phyloP scores from a whole-genome alignment of 108 stramenopile species.

The Pseudonitzschia pungens region DNA sequence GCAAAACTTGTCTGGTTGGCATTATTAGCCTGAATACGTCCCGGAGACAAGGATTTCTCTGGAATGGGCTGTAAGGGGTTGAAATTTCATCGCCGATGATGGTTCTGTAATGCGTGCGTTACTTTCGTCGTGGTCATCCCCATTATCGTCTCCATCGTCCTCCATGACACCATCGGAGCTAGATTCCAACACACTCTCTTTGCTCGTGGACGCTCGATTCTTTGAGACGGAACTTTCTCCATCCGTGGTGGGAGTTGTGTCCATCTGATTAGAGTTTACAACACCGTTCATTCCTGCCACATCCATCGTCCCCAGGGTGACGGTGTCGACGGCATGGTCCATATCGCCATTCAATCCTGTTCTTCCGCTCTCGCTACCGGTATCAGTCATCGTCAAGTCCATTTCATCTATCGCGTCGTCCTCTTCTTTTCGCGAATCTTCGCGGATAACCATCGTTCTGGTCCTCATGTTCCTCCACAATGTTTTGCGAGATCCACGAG shows the following conservation, averaged over 20 bases:
- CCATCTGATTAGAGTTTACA: not conserved
- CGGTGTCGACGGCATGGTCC: not conserved
- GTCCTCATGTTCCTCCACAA: not conserved
- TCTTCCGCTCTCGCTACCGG: not conserved
- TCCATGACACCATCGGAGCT: not conserved
- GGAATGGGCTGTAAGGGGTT: slow-evolving; percentile 17
- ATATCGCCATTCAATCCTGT: not conserved
- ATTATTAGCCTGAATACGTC: not conserved
- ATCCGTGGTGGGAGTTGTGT: not conserved
- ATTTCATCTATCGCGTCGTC: not conserved
- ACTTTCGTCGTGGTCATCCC: not conserved
- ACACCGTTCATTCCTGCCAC: not conserved
- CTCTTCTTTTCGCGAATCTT: slow-evolving; percentile 7
- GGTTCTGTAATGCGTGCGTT: slow-evolving; percentile 8
- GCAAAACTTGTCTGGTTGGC: not conserved
- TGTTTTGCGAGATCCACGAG: too few relatives aligned
- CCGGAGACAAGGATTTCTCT: not conserved
- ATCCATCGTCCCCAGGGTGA: slow-evolving; percentile 2
- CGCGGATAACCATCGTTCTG: slow-evolving; percentile 2
- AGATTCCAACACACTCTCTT: not conserved
- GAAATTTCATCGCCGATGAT: slow-evolving; percentile 17
- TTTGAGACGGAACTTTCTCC: not conserved
- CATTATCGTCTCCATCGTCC: slow-evolving; percentile 1
- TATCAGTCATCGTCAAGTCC: not conserved
- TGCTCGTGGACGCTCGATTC: not conserved